A percentile compares a stretch with the other conserved stretches of the same genome.
Conservation (phyloP, 306 rosid species). For the Quercus suber region DNA sequence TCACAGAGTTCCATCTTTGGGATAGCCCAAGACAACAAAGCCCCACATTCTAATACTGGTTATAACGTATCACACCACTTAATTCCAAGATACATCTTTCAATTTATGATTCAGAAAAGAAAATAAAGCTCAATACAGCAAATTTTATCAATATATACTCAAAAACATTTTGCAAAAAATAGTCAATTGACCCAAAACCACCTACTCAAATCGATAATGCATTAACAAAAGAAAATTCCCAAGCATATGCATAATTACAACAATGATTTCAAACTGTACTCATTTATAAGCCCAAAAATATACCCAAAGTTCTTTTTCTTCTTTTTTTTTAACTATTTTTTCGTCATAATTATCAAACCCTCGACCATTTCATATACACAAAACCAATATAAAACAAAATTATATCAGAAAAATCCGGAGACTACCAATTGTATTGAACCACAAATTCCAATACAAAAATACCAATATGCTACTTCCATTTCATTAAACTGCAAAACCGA, state of each 20-base stretch:
- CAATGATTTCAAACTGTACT: slow-evolving; percentile 9
- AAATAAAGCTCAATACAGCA: neutral
- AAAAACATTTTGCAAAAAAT: neutral
- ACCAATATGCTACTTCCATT: too few relatives aligned
- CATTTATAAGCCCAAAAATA: neutral
- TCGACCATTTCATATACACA: neutral
- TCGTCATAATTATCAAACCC: neutral
- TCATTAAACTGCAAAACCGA: too few relatives aligned
- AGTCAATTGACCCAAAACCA: neutral
- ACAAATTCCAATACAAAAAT: too few relatives aligned
- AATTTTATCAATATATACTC: neutral
- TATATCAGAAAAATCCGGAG: too few relatives aligned
- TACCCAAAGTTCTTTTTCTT: neutral
- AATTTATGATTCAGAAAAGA: too few relatives aligned
- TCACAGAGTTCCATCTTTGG: neutral
- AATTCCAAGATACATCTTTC: neutral
- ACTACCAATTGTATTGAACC: too few relatives aligned
- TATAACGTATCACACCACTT: neutral
- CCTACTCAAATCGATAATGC: too few relatives aligned
- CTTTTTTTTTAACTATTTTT: neutral
- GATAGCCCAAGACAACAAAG: too few relatives aligned
- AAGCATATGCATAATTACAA: neutral
- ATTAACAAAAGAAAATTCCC: neutral
- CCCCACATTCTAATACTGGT: neutral
- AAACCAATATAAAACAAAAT: slow-evolving; percentile 2